Base-by-base conservation (phyloP, 805 yeast genomes). In the Candida palmyrensis region DNA sequence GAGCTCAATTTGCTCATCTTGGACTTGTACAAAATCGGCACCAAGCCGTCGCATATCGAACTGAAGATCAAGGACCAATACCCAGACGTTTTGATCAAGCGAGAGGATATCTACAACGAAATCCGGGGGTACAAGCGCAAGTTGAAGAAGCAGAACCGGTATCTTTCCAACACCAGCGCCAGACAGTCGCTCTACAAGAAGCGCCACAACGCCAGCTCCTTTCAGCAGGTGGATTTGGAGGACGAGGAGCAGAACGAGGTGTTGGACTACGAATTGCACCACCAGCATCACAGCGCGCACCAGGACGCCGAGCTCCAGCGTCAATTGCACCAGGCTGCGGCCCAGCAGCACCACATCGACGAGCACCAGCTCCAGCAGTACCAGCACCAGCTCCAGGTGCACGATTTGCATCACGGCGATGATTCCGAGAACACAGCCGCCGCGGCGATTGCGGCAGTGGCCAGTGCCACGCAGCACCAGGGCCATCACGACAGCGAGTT, bases 31-130 rank as follows among this genome's bases (percentile, higher is more conserved):
- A 67, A 69, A 35, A 60, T 68, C 15, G 79, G 79, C 26, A 75
- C 76, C 33, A 73, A 73, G 49, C 79, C 79, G 5, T 60, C 69
- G 5, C 71, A 66, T 41, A 73, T 73, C 41, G 78, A 73, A 45
- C 62, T 66, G 21, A 73, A 71, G 39, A 64, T 73, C 38, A 62
- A 62, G 40, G 71, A 71, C 34, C 68, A 69, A 39, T 73, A 62
- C 47, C 77, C 75, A 16, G 77, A 71, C 33, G 68, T 73, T 27
- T 59, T 71, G 27, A 72, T 73, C 42, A 73, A 73, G 51, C 58
- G 79, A 37, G 79, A 73, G 46, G 79, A 73, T 48, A 73, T 73
- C 35, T 73, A 73, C 50, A 73, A 73, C 49, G 78, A 73, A 44
- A 72, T 73, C 45, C 51, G 79, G 35, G 76, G 76, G 13, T 66